Evolutionary conservation across 2,329 filamentous ascomycete species (phyloP), one percentile per base, ranked within the genome.

Genomic region (Colletotrichum noveboracense): DNA sequence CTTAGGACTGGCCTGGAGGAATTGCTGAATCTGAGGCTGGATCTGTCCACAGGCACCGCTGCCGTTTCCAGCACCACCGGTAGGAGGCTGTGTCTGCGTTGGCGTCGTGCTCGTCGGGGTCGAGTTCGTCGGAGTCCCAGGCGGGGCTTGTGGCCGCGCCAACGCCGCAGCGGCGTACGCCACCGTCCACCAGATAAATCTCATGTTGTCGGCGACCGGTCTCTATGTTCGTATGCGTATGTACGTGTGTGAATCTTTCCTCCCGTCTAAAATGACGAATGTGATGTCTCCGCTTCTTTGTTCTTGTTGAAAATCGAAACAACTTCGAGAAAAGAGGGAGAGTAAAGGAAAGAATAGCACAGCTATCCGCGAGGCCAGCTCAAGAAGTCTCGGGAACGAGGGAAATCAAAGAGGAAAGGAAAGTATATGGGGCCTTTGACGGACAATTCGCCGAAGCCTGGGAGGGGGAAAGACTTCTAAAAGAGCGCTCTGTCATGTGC

Each of bases 291-390:
- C 14, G n/a, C 8, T 13, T 24, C 14, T 48, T 56, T 24, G n/a
- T 30, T 60, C 16, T 16, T 48, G 48, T 34, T 48, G 58, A 38
- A 64, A 64, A 26, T 64, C 61, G 34, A 38, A 28, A 68, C 32
- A 36, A 26, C 8, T 26, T 24, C 14, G 21, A 43, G 62, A 48
- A 14, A 34, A 52, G 62, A 61, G 34, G n/a, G 26, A 30, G 32
- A 60, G 21, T 12, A 36, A 56, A n/a, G 34, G 30, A 56, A 34
- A n/a, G 34, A 70, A 75, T 75, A 73, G 73, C 73, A 38, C 73
- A 75, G 73, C 73, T 75, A 69, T 73, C 70, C 38, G 34, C 73
- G 73, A 75, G 73, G 64, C 73, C 73, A 75, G 73, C 73, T 75
- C 73, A 73, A 52, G n/a, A 64, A 62, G 68, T 75, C 73, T 67